Conservation (phyloP, 352 stramenopile species). For the Phytophthora pseudosyringae region DNA sequence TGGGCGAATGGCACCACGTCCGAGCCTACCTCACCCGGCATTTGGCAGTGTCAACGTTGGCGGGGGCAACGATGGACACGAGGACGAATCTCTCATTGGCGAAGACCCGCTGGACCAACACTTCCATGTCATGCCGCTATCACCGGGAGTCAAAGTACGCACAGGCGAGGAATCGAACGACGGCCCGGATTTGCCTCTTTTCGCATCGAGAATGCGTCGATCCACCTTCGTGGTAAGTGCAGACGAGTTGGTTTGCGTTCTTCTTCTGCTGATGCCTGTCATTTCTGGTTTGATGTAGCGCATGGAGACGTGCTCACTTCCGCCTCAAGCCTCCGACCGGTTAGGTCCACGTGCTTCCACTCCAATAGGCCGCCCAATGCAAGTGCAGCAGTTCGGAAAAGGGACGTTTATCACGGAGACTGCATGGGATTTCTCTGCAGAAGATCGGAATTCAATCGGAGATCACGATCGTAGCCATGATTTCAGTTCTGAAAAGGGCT, state of each 20-base stretch:
- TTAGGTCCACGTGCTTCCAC: not conserved
- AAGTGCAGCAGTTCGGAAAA: slow-evolving; percentile 8
- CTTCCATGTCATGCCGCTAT: slow-evolving; percentile 40
- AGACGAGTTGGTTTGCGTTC: no score
- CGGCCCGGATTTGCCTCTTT: slow-evolving; percentile 36
- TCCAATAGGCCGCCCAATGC: slow-evolving; percentile 1
- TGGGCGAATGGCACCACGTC: slow-evolving; percentile 3
- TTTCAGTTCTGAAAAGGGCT: not conserved
- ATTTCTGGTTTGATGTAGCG: slow-evolving; percentile 8
- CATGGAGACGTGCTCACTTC: slow-evolving; percentile 25
- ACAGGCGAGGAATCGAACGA: slow-evolving; percentile 26
- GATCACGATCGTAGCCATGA: not conserved
- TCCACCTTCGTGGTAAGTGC: slow-evolving; percentile 42
- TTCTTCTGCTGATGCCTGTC: no score
- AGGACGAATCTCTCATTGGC: slow-evolving; percentile 6
- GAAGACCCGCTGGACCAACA: slow-evolving; percentile 30
- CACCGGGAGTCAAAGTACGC: slow-evolving; percentile 42
- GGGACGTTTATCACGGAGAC: slow-evolving; percentile 28
- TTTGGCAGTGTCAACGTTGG: not conserved
- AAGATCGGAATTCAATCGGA: not conserved
- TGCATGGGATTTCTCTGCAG: slow-evolving; percentile 14
- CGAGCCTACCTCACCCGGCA: slow-evolving; percentile 6
- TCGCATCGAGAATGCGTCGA: slow-evolving; percentile 35
- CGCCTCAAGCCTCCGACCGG: not conserved
- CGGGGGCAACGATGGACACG: not conserved